Percentiles rank a stretch among this genome's conserved stretches.
phyloP scores from a whole-genome alignment of 208 protist genomes.

The Crithidia bombi region DNA sequence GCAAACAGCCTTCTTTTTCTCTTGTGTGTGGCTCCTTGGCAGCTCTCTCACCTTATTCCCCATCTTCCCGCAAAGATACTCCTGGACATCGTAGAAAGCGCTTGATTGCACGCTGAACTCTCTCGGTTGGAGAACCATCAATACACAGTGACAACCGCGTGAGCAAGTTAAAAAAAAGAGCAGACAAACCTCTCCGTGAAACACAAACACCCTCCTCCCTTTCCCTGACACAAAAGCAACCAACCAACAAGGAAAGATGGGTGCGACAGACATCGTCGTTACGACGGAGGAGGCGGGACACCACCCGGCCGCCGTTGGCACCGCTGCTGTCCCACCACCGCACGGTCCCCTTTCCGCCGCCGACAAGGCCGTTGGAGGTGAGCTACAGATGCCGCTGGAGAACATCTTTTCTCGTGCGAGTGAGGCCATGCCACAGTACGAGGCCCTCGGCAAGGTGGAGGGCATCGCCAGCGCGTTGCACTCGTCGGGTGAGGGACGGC shows the following conservation, averaged over 20 bases:
- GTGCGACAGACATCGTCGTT: slow-evolving; percentile 15
- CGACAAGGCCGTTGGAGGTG: slow-evolving; percentile 30
- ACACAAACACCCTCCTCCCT: no score
- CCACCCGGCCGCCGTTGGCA: slow-evolving; percentile 42
- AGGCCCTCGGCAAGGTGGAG: slow-evolving; percentile 58
- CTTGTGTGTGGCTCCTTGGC: neutral
- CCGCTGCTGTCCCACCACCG: slow-evolving; percentile 40
- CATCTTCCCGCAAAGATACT: no score
- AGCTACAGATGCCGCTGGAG: slow-evolving; percentile 45
- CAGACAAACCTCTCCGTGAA: no score
- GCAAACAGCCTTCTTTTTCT: slow-evolving; percentile 12
- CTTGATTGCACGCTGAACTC: no score
- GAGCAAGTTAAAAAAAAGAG: no score
- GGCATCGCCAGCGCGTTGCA: slow-evolving; percentile 55
- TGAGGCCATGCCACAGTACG: slow-evolving; percentile 58
- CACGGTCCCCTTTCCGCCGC: slow-evolving; percentile 41
- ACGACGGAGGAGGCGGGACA: slow-evolving; percentile 27
- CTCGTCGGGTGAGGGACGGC: slow-evolving; percentile 46
- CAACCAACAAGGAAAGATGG: slow-evolving; percentile 1
- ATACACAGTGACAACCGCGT: no score
- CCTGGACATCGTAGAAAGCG: no score
- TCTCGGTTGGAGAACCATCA: no score
- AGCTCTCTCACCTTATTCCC: no score
- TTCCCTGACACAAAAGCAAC: no score
- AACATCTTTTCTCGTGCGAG: slow-evolving; percentile 63